A percentile compares a stretch with the other conserved stretches of the same genome.
phyloP scores from a whole-genome alignment of 768 basidiomycete species.

The Sistotremastrum niveocremeum region DNA sequence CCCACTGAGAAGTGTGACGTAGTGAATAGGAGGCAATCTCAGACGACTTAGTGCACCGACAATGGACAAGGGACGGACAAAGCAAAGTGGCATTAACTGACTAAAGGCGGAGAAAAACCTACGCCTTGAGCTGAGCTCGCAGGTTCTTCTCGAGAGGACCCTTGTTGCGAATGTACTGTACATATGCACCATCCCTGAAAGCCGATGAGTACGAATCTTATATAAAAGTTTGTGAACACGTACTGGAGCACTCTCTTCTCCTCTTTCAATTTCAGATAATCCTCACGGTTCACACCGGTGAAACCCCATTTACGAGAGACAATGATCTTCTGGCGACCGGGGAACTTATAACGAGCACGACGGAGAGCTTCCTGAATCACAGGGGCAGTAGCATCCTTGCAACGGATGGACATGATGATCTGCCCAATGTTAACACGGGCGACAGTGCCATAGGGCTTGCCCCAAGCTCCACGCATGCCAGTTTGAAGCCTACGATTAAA shows the following conservation, averaged over 20 bases:
- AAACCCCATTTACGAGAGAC: slow-evolving; percentile 98
- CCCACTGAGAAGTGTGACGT: slow-evolving; percentile 43
- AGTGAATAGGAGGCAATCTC: slow-evolving; percentile 49
- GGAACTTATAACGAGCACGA: slow-evolving; percentile 98
- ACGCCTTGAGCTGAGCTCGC: slow-evolving; percentile 69
- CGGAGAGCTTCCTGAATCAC: slow-evolving; percentile 96
- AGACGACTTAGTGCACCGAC: not conserved
- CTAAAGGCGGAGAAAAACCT: slow-evolving; percentile 19
- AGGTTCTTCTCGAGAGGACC: slow-evolving; percentile 80
- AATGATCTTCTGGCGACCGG: slow-evolving; percentile 96
- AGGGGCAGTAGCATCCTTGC: slow-evolving; percentile 74
- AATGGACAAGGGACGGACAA: not conserved
- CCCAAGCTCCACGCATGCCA: slow-evolving; percentile 99
- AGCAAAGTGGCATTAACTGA: slow-evolving; percentile 9
- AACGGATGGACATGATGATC: slow-evolving; percentile 83
- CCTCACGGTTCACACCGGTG: slow-evolving; percentile 83
- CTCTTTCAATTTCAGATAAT: slow-evolving; percentile 79
- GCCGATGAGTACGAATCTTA: slow-evolving; percentile 3
- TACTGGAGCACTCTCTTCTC: slow-evolving; percentile 83
- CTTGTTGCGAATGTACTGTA: slow-evolving; percentile 84
- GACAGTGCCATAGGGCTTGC: slow-evolving; percentile 93
- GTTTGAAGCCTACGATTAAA: slow-evolving; percentile 56
- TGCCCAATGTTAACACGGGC: slow-evolving; percentile 97
- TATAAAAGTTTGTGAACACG: slow-evolving; percentile 20
- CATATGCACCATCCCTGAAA: slow-evolving; percentile 82